Evolutionary conservation across 495 filamentous ascomycete genomes (phyloP), one percentile per base, ranked within the genome.

Genomic region (Lepraria neglecta): DNA sequence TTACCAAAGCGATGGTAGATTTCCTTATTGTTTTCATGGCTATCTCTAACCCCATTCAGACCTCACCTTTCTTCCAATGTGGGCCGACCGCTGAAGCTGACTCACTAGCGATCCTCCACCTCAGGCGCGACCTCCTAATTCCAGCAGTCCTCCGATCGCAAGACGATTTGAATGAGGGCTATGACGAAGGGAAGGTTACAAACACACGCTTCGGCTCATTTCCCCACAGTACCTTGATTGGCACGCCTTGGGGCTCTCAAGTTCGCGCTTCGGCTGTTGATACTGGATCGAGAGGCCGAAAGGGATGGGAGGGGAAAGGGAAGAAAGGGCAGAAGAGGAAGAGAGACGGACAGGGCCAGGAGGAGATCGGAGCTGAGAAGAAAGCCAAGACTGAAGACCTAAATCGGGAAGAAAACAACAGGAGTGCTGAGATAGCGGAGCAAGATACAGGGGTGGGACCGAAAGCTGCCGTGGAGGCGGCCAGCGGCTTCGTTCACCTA

Each of bases 151-250:
- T 97, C 58, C 78, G 78, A 52, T 72, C 78, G 30, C 73, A 77
- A 28, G 78, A 84, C 30, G 82, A 82, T 27, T 75, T 82, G 54
- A 77, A 84, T 65, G 81, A 82, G 61, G 88, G 89, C 64, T 90
- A 92, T 65, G 79, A 80, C 28, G 90, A 94, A 70, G 90, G 89
- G 59, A 85, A 86, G 60, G 88, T 96, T 11, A 83, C 87, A 59
- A 97, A 94, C 71, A 99, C 94, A 3, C 86, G 92, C 11, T 99
- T 95, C 68, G 94, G 94, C 28, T 92, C 91, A 5, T 99, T 95
- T 67, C 94, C 94, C 0, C 92, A 97, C 74, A 87, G 78, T 52
- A 96, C 94, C 1, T 77, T 99, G 56, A 74, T 94, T 69, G 76
- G 81, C 17, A 76, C 90, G 51, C 87, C 90, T 56, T 97, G 92